phyloP scores from a whole-genome alignment of 2,329 filamentous ascomycete genomes.

The Chaetoscypha palmicola region DNA sequence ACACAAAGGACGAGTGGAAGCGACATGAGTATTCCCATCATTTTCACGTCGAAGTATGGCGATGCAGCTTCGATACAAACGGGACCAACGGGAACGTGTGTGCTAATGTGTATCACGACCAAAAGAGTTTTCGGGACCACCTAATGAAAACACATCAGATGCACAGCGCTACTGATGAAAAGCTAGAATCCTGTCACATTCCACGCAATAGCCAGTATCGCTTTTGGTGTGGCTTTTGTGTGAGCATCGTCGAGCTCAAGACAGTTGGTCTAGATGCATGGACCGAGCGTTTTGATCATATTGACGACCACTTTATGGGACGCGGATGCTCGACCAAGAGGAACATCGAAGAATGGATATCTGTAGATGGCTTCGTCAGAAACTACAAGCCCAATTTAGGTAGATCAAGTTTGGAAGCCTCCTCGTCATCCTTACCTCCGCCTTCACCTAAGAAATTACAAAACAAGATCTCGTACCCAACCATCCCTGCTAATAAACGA shows the following conservation, averaged over 20 bases:
- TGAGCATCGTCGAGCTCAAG: constrained; percentile 39
- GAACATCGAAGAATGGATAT: not conserved
- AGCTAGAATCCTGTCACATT: constrained; percentile 43
- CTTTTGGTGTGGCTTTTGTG: constrained; percentile 86
- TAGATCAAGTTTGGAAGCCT: too few relatives aligned
- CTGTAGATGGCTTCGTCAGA: too few relatives aligned
- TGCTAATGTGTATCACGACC: not conserved
- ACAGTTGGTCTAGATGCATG: constrained; percentile 44
- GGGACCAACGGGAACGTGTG: constrained; percentile 21
- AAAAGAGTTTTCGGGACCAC: not conserved
- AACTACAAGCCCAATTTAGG: too few relatives aligned
- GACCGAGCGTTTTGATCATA: constrained; percentile 60
- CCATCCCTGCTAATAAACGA: too few relatives aligned
- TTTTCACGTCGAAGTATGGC: constrained; percentile 60
- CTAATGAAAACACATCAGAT: not conserved
- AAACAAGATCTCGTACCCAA: too few relatives aligned
- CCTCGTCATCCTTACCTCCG: too few relatives aligned
- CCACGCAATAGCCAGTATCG: constrained; percentile 54
- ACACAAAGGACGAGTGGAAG: constrained; percentile 87
- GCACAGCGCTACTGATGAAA: constrained; percentile 24
- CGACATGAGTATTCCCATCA: constrained; percentile 77
- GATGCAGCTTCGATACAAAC: too few relatives aligned
- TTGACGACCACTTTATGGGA: constrained; percentile 60
- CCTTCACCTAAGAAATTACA: too few relatives aligned
- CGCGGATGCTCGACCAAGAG: not conserved